These are phyloP conservation scores for Quercus aquifolioides DNA, from an alignment of 306 rosid species.

Conservation along the genomic window DNA sequence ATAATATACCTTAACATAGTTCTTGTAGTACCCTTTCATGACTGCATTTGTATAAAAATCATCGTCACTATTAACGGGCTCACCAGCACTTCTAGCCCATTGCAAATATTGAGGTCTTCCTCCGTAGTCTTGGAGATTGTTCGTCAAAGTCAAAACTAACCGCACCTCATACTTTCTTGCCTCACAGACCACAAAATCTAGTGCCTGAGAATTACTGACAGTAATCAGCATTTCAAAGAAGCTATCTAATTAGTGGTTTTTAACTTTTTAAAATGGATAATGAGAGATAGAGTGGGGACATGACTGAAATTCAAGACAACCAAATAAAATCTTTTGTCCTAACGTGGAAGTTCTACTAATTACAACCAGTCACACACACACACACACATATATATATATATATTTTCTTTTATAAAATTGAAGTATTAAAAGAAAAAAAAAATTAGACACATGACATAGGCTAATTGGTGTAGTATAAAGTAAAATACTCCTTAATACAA, in stretches of 20 bases:
- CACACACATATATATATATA: no score
- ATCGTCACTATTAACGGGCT: conserved; percentile 30
- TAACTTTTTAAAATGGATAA: no score
- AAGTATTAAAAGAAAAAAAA: no score
- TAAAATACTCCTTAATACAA: no score
- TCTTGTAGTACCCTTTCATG: conserved; percentile 41
- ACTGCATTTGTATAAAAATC: conserved; percentile 41
- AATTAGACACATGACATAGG: no score
- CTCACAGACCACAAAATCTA: conserved; percentile 55
- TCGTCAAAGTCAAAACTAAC: conserved; percentile 44
- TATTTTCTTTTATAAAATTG: no score
- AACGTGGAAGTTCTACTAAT: no score
- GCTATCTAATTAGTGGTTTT: background rate
- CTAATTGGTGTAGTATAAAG: no score
- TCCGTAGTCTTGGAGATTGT: conserved; percentile 52
- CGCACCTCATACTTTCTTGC: conserved; percentile 38
- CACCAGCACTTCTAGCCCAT: conserved; percentile 49
- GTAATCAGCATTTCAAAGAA: background rate
- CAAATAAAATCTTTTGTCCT: no score
- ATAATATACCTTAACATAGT: conserved; percentile 29
- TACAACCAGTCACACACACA: accelerated
- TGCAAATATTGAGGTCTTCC: conserved; percentile 54
- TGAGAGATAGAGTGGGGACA: no score
- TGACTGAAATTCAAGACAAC: accelerated
- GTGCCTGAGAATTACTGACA: conserved; percentile 25